Evolutionary conservation across 768 basidiomycete species (phyloP), one percentile per base, ranked within the genome.

Genomic region (Tubosaeta sp.): DNA sequence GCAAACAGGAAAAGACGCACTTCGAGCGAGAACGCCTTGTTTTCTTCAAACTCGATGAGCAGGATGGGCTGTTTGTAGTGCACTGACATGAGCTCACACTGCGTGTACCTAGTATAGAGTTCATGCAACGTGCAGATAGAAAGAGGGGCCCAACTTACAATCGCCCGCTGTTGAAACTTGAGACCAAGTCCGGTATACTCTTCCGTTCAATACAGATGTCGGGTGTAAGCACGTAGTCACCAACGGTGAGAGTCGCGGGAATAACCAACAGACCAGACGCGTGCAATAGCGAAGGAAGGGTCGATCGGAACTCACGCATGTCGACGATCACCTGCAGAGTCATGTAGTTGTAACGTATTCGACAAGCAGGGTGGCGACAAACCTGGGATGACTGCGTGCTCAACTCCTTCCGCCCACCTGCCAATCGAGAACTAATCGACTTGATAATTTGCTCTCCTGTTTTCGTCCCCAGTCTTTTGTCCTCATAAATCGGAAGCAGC

Each of bases 131-230:
- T 27, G 8, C 4, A 13, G 9, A 37, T 14, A n/a, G 4, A 14
- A 37, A 4, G 9, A 46, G 22, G 16, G 19, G n/a, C n/a, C 33
- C 29, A 22, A 79, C 92, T 74, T 59, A 97, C 97, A 99, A 69
- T 50, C 97, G 77, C 14, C 95, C 95, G 61, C 85, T 95, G 52
- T 87, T 93, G 67, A 98, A 95, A 74, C 91, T 95, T 14, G 85
- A 81, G n/a, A 94, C 80, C 47, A 99, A 64, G 74, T 99, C 97
- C 0, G 94, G 78, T 46, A 98, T 75, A 59, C 95, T 95, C 74
- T 99, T 99, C 51, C 95, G 77, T 71, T 99, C 97, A 3, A 99
- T 88, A 56, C 91, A 95, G 56, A 98, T 95, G 54, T 95, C 91
- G 0, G 95, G 97, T 1, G 91, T 88, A 43, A 98, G 72, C 49